Percentiles rank a stretch among this genome's conserved stretches.
Evolutionary conservation across 2,329 filamentous ascomycete species (phyloP).

Genomic region (Colletotrichum sp.): DNA sequence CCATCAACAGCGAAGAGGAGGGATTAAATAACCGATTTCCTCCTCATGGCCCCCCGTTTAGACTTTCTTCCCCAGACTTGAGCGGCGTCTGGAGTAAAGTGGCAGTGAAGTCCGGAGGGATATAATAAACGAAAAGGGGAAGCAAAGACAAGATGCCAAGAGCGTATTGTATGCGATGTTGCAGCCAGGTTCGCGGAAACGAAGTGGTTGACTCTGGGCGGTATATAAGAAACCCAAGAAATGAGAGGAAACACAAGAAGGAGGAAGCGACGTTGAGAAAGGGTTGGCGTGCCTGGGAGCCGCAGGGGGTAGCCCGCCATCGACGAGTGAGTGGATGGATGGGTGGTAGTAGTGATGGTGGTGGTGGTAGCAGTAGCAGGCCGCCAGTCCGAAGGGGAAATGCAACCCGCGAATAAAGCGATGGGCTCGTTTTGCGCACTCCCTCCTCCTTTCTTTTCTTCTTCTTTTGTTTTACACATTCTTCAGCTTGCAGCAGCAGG

Average conservation of each 20-base stretch:
- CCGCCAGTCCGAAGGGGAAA: not conserved
- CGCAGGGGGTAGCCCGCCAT: not conserved
- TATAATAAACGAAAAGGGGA: not conserved
- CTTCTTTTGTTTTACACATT: not conserved
- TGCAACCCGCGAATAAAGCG: not conserved
- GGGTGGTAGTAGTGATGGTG: not conserved
- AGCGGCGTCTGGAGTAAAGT: not conserved
- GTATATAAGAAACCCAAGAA: not conserved
- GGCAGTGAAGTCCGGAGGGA: not conserved
- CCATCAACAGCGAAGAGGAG: not conserved
- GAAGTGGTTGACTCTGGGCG: not conserved
- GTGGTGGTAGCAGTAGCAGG: not conserved
- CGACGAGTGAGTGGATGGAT: not conserved
- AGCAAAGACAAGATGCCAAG: conserved; percentile 10
- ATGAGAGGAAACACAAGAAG: not conserved
- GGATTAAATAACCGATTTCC: not conserved
- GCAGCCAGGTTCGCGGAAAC: not conserved
- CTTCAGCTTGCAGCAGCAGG: not conserved
- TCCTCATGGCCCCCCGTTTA: not conserved
- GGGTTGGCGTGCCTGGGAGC: not conserved
- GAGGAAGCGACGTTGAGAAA: not conserved
- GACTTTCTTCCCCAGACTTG: not conserved
- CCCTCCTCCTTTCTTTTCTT: not conserved
- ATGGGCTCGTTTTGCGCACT: not conserved
- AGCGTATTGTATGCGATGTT: not conserved